Conservation (phyloP, 306 rosid genomes). For the Comarum palustre region DNA sequence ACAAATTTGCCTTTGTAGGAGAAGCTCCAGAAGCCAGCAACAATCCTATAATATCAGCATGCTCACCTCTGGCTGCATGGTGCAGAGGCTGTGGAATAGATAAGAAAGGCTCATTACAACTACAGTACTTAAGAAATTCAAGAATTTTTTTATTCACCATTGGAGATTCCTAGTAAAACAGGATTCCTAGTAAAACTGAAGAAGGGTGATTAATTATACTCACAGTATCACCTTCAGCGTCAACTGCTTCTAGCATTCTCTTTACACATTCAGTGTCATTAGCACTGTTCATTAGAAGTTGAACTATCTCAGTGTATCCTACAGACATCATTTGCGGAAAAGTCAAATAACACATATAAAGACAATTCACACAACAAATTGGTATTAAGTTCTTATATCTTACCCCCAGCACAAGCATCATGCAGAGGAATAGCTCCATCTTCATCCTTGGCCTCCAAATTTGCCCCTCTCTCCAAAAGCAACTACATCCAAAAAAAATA, state of each 20-base stretch:
- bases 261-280: slow-evolving; percentile 42
- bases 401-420: slow-evolving; percentile 97
- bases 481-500: slow-evolving; percentile 43
- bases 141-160: background rate
- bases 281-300: slow-evolving; percentile 57
- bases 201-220: slow-evolving; percentile 29
- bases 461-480: slow-evolving; percentile 81
- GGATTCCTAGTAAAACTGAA: slow-evolving; percentile 18
- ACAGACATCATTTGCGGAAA: slow-evolving; percentile 13
- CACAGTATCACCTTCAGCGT: slow-evolving; percentile 90
- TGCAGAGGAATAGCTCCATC: slow-evolving; percentile 91
- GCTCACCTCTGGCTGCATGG: slow-evolving; percentile 95
- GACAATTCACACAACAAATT: background rate
- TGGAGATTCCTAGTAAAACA: background rate
- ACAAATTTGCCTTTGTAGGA: slow-evolving; percentile 51
- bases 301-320: slow-evolving; percentile 75
- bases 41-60: slow-evolving; percentile 52
- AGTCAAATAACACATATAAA: background rate
- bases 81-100: slow-evolving; percentile 73
- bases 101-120: background rate
- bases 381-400: background rate
- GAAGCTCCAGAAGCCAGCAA: slow-evolving; percentile 71
- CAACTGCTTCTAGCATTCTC: slow-evolving; percentile 79
- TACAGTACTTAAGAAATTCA: background rate
- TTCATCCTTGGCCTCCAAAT: slow-evolving; percentile 67